These are phyloP conservation scores for Begonia masoniana DNA, from an alignment of 306 rosid species.

Conservation along the genomic window DNA sequence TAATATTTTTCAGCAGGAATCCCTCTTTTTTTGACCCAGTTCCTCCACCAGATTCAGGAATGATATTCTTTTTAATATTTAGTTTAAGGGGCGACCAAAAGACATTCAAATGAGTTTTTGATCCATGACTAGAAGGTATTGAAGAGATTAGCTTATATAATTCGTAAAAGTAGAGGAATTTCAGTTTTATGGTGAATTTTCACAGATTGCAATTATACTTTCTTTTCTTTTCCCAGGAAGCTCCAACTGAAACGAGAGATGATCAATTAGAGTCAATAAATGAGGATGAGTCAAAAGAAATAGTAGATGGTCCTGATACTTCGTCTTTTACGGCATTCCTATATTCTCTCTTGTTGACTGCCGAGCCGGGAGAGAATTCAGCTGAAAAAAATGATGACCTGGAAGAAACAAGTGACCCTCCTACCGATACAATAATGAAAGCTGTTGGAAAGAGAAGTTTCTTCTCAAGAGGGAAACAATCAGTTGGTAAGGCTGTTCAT, in stretches of 20 bases:
- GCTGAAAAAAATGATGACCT: conserved; percentile 27
- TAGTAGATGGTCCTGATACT: conserved; percentile 83
- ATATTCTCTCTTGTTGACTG: conserved; percentile 51
- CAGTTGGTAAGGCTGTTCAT: conserved; percentile 43
- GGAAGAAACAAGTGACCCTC: conserved; percentile 11
- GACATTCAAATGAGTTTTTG: too few relatives aligned
- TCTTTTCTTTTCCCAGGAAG: conserved; percentile 33
- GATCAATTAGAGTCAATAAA: conserved; percentile 24
- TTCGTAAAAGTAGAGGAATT: background rate
- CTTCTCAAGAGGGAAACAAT: conserved; percentile 60
- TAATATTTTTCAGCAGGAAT: too few relatives aligned
- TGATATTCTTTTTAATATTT: too few relatives aligned
- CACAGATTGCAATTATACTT: background rate
- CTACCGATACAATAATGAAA: conserved; percentile 24
- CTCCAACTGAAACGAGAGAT: conserved; percentile 23
- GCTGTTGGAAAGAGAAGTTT: conserved; percentile 49
- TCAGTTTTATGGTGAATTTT: background rate
- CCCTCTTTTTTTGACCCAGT: too few relatives aligned
- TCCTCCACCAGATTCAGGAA: too few relatives aligned
- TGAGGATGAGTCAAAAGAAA: conserved; percentile 27
- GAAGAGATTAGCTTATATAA: background rate
- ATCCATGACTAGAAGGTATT: too few relatives aligned
- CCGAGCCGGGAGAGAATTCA: conserved; percentile 30
- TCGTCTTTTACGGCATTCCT: conserved; percentile 82
- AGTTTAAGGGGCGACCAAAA: too few relatives aligned